Evolutionary conservation across 176 grass and related monocot species (phyloP), one percentile per base, ranked within the genome.

Genomic region (Triticum monococcum): DNA sequence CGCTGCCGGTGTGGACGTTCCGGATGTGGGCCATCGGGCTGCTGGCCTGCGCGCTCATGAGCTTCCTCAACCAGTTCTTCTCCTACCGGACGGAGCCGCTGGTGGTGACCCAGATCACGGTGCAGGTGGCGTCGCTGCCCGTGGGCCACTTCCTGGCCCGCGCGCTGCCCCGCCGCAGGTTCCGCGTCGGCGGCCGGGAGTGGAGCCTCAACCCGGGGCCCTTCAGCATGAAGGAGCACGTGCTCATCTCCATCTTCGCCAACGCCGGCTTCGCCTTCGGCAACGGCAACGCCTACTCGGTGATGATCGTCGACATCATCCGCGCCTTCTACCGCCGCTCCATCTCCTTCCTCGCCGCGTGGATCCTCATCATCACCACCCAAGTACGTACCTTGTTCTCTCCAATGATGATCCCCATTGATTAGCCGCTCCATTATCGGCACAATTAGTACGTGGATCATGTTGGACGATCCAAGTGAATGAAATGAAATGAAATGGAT

Each of bases 11-110:
- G 89, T 90, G 93, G 95, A 98, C 95, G 72, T 95, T 98, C 91
- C 87, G 95, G 75, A 95, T 95, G 90, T 98, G 95, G 93, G 72
- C 71, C 71, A 67, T 98, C 72, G 95, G 95, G 24, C 46, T 95
- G 2, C 4, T 90, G 0, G 87, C 95, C 0, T 95, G 93, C 91
- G 87, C 80, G 71, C 73, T 93, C 56, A 45, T 98, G 64, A 91
- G 91, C 62, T 98, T 98, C 93, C 87, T 98, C 38, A 95, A 98
- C 95, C 93, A 94, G 89, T 98, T 98, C 91, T 98, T 95, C 91
- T 78, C 89, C 23, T 98, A 88, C 91, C 93, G 93, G 1, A 93
- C 87, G 2, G 86, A 98, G 89, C 95, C 95, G 30, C 95, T 98
- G 79, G 68, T 93, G 70, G 94, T 98, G 70, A 91, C 95, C 46